Evolutionary conservation across 257 asterid species (phyloP).

Genomic region (Cordia subcordata): DNA sequence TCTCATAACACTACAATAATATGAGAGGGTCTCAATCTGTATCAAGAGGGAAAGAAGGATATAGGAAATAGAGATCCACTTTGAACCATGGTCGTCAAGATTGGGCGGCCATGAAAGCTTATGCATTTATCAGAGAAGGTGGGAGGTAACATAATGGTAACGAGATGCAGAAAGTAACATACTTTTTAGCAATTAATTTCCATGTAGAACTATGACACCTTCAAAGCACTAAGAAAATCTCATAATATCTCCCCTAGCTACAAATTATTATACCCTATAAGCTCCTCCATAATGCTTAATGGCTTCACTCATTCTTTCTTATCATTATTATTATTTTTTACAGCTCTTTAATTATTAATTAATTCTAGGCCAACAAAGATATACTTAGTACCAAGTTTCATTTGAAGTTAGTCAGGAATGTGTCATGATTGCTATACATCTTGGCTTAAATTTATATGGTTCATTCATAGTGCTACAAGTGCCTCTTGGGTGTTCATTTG

Average conservation of each 20-base stretch:
- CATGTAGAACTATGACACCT: too few relatives aligned
- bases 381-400: background rate
- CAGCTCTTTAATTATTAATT: too few relatives aligned
- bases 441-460: background rate
- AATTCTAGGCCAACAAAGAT: constrained; percentile 4
- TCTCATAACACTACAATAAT: too few relatives aligned
- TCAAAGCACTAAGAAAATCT: too few relatives aligned
- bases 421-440: constrained; percentile 1
- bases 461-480: background rate
- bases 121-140: constrained; percentile 12
- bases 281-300: background rate
- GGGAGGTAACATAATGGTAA: constrained; percentile 2
- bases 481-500: background rate
- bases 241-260: too few relatives aligned
- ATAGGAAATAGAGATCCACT: constrained; percentile 7
- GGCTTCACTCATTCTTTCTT: too few relatives aligned
- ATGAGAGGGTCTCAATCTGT: too few relatives aligned
- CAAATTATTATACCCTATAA: background rate
- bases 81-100: constrained; percentile 18
- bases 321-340: too few relatives aligned
- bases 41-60: background rate
- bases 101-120: constrained; percentile 14
- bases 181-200: too few relatives aligned
- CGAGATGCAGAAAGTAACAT: constrained; percentile 1
- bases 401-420: background rate